Conservation (phyloP, 2,329 filamentous ascomycete genomes). For the Colletotrichum melonis region DNA sequence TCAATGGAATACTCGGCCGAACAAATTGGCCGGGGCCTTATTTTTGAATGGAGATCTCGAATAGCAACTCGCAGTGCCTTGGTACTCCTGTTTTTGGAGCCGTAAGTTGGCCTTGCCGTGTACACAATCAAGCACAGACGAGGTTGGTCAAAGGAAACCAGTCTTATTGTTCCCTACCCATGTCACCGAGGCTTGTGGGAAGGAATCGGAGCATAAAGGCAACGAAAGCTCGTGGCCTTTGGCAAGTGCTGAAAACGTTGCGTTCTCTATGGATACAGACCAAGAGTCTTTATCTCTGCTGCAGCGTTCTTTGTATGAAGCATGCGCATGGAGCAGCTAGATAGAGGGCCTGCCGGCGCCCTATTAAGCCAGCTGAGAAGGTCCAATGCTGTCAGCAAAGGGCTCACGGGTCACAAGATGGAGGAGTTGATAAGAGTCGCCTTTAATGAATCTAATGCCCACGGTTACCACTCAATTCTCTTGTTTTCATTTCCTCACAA, state of each 20-base stretch:
- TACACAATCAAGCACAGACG: neutral
- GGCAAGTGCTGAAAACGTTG: neutral
- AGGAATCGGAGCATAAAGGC: constrained; percentile 12
- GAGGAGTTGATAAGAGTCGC: neutral
- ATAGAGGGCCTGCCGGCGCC: neutral
- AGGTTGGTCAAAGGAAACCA: neutral
- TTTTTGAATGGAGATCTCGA: neutral
- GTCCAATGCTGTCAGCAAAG: neutral
- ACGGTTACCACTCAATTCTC: neutral
- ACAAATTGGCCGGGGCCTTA: too few relatives aligned
- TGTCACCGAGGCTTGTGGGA: neutral
- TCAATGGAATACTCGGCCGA: neutral
- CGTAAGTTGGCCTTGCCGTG: neutral
- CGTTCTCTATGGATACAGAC: neutral
- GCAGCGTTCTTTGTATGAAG: constrained; percentile 6
- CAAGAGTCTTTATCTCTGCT: neutral
- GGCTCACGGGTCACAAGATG: neutral
- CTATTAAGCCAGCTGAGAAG: neutral
- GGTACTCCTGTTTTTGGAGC: neutral
- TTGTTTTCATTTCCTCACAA: neutral
- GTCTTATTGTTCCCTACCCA: neutral
- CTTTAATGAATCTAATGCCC: constrained; percentile 1
- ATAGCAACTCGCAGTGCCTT: neutral
- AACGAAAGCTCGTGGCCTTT: neutral
- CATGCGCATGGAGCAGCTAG: neutral